phyloP scores from a whole-genome alignment of 495 filamentous ascomycete genomes.

The Penicillium malachiteum region DNA sequence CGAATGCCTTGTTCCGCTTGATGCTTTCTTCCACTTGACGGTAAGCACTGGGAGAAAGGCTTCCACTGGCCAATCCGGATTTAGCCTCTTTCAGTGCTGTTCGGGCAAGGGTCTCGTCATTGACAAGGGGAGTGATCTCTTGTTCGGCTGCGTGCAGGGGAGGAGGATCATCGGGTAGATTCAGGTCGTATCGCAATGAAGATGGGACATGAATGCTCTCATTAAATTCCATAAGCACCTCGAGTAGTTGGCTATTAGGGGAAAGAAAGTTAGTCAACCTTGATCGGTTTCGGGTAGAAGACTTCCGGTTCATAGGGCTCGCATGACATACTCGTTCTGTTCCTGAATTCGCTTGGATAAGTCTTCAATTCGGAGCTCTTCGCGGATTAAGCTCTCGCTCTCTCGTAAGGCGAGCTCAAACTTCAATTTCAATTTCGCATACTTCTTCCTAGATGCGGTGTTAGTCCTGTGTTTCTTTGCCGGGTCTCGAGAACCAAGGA shows the following conservation, averaged over 20 bases:
- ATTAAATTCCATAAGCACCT: slow-evolving; percentile 85
- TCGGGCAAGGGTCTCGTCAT: slow-evolving; percentile 38
- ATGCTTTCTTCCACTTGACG: slow-evolving; percentile 41
- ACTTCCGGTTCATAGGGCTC: too few species aligned
- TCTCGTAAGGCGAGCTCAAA: slow-evolving; percentile 83
- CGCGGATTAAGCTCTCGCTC: slow-evolving; percentile 71
- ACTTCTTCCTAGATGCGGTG: slow-evolving; percentile 78
- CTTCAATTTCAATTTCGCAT: slow-evolving; percentile 81
- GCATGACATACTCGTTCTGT: slow-evolving; percentile 70
- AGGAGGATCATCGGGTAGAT: slow-evolving; percentile 42
- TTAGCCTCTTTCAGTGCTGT: slow-evolving; percentile 47
- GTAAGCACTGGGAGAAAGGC: slow-evolving; percentile 38
- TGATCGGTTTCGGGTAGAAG: too few species aligned
- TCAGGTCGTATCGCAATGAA: slow-evolving; percentile 64
- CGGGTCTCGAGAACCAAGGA: not conserved
- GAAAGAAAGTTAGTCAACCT: not conserved
- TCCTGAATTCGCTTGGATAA: slow-evolving; percentile 77
- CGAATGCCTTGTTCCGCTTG: slow-evolving; percentile 40
- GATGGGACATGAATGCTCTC: slow-evolving; percentile 71
- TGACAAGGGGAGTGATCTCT: slow-evolving; percentile 35
- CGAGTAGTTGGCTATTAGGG: slow-evolving; percentile 70
- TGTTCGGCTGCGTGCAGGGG: slow-evolving; percentile 38
- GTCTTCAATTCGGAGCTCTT: slow-evolving; percentile 73
- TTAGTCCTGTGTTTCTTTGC: slow-evolving; percentile 17
- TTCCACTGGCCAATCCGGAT: slow-evolving; percentile 38